These are phyloP conservation scores for Haematococcus lacustris DNA, from an alignment of 139 green algal species.

Conservation along the genomic window DNA sequence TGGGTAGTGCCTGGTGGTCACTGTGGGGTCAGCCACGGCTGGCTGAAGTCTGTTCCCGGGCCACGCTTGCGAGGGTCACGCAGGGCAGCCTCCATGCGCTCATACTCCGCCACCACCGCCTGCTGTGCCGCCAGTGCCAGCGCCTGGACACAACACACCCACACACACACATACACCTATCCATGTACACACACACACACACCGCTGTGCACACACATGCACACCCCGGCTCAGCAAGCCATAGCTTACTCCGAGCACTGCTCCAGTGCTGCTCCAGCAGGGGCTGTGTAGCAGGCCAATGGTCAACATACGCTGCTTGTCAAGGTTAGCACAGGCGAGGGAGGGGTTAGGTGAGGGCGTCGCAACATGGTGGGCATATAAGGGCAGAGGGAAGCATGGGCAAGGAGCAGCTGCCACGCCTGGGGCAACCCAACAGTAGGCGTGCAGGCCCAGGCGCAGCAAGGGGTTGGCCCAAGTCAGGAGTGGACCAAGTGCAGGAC, in stretches of 20 bases:
- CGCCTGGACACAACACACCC: constrained; percentile 13
- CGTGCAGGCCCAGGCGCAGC: too few relatives aligned
- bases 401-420: too few relatives aligned
- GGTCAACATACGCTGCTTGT: too few relatives aligned
- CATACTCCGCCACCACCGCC: constrained; percentile 46
- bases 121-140: constrained; percentile 40
- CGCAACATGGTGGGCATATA: too few relatives aligned
- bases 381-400: too few relatives aligned
- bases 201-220: neutral
- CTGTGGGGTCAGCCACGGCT: constrained; percentile 44
- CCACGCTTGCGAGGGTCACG: constrained; percentile 33
- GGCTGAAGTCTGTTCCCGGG: constrained; percentile 18
- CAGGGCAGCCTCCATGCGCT: constrained; percentile 52
- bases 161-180: neutral
- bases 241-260: neutral
- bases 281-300: neutral
- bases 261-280: constrained; percentile 8
- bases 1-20: neutral
- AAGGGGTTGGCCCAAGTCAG: too few relatives aligned
- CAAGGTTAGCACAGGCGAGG: too few relatives aligned
- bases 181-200: neutral
- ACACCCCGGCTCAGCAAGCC: neutral
- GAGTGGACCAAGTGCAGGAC: too few relatives aligned
- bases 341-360: too few relatives aligned
- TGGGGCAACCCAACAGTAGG: too few relatives aligned